These are phyloP conservation scores for Paramecium biaurelia DNA, from an alignment of 73 alveolate species.

Conservation along the genomic window DNA sequence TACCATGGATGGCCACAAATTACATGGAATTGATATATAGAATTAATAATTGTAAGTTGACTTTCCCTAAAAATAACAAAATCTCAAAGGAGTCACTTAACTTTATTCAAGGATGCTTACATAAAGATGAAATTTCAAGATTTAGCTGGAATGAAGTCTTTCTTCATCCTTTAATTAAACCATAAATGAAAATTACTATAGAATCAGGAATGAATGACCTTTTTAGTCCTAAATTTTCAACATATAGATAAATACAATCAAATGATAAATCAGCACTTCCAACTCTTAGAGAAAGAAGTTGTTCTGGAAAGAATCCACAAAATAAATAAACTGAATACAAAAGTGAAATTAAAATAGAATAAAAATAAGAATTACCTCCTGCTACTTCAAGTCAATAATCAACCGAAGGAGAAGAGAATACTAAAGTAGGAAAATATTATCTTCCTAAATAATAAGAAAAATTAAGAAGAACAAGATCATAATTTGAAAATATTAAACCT, in stretches of 20 bases:
- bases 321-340: background rate
- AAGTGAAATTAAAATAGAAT: background rate
- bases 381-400: background rate
- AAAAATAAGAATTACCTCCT: background rate
- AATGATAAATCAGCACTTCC: background rate
- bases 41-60: background rate
- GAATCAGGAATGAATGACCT: background rate
- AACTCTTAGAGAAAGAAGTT: slow-evolving; percentile 19
- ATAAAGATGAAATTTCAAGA: background rate
- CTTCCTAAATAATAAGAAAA: background rate
- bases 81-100: background rate
- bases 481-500: background rate
- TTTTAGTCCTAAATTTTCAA: background rate
- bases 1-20: slow-evolving; percentile 61
- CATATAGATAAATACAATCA: background rate
- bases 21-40: slow-evolving; percentile 44
- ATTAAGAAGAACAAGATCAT: background rate
- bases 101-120: slow-evolving; percentile 15
- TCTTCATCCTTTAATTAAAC: background rate
- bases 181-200: background rate
- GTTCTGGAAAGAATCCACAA: background rate
- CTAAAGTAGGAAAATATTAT: background rate
- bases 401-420: background rate
- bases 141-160: slow-evolving; percentile 28
- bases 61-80: slow-evolving; percentile 37